phyloP scores from a whole-genome alignment of 2,329 filamentous ascomycete genomes.

The Neonectria hederae region DNA sequence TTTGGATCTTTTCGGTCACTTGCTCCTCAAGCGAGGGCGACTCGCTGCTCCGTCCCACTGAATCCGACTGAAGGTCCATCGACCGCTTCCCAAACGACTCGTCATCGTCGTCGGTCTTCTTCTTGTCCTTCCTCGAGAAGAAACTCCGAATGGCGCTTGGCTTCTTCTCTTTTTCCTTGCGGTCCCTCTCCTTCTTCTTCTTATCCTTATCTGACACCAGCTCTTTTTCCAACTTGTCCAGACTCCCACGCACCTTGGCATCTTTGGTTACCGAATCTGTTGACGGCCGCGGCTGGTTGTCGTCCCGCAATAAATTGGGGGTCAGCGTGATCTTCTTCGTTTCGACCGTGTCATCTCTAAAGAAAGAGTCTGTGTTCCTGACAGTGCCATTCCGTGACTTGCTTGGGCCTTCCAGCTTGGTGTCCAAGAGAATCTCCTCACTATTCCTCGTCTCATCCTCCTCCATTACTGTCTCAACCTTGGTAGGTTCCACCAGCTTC shows the following conservation, averaged over 20 bases:
- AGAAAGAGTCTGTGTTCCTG: constrained; percentile 94
- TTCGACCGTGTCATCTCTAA: constrained; percentile 93
- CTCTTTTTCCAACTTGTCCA: constrained; percentile 72
- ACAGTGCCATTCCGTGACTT: constrained; percentile 86
- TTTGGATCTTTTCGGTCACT: constrained; percentile 61
- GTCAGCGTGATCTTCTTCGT: constrained; percentile 98
- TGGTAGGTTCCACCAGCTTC: constrained; percentile 46
- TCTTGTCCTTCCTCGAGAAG: constrained; percentile 71
- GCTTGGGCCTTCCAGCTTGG: constrained; percentile 60
- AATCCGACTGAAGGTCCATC: constrained; percentile 61
- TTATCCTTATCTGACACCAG: constrained; percentile 75
- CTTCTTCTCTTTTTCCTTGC: constrained; percentile 76
- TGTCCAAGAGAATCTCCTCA: constrained; percentile 73
- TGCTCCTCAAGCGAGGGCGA: constrained; percentile 51
- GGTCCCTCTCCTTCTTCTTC: constrained; percentile 78
- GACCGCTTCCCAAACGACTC: constrained; percentile 70
- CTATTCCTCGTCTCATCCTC: constrained; percentile 58
- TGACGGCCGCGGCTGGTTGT: constrained; percentile 68
- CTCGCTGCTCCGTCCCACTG: constrained; percentile 53
- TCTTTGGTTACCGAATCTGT: constrained; percentile 56
- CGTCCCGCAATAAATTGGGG: constrained; percentile 89
- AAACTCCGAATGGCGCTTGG: constrained; percentile 66
- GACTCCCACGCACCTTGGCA: constrained; percentile 68
- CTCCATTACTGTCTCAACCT: constrained; percentile 48
- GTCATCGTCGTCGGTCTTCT: constrained; percentile 67